Percentiles rank a stretch among this genome's conserved stretches.
These are phyloP conservation scores for Fusarium chlamydosporum DNA, from an alignment of 2,329 filamentous ascomycete species.

Conservation along the genomic window DNA sequence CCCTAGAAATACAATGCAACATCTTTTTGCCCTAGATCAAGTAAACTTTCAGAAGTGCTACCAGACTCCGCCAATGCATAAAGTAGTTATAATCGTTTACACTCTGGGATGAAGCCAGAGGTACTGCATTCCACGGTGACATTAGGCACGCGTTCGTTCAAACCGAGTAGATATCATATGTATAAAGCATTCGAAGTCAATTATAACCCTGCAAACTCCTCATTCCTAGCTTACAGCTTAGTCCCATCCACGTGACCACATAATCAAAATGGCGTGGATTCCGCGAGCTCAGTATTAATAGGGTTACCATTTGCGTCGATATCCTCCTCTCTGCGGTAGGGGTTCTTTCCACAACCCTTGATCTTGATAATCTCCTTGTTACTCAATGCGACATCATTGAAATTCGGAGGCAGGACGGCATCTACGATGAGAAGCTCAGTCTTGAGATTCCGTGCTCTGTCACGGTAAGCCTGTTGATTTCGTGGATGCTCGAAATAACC, in stretches of 20 bases:
- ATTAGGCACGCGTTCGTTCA: not conserved
- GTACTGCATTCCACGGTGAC: not conserved
- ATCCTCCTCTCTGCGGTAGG: slow-evolving; percentile 63
- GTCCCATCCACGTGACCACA: not conserved
- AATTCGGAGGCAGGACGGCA: slow-evolving; percentile 60
- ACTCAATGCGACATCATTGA: slow-evolving; percentile 65
- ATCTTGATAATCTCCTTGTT: slow-evolving; percentile 64
- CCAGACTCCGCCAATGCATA: not conserved
- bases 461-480: slow-evolving; percentile 69
- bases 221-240: not conserved
- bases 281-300: slow-evolving; percentile 55
- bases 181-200: not conserved
- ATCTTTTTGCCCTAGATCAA: slow-evolving; percentile 11
- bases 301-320: slow-evolving; percentile 58
- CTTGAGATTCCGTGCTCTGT: slow-evolving; percentile 71
- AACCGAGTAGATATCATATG: not conserved
- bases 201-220: not conserved
- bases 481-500: slow-evolving; percentile 60
- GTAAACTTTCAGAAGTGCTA: not conserved
- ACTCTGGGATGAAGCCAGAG: not conserved
- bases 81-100: not conserved
- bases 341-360: slow-evolving; percentile 62
- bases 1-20: slow-evolving; percentile 42
- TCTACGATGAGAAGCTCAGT: slow-evolving; percentile 65
- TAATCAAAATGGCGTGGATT: slow-evolving; percentile 21